Evolutionary conservation across 805 yeast species (phyloP).

Genomic region (Debaryomyces tyrocola): DNA sequence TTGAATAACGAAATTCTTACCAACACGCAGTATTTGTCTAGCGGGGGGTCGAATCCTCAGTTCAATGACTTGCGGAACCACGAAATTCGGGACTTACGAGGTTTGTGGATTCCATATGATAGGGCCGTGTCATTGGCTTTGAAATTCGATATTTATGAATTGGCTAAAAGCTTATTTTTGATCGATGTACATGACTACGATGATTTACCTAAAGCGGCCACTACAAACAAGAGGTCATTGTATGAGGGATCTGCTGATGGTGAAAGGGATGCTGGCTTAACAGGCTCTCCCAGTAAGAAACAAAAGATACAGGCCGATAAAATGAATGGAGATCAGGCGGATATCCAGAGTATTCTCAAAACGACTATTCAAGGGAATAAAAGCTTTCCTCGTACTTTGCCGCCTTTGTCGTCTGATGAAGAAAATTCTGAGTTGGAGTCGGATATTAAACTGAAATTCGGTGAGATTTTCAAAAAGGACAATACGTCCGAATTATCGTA

Average conservation of each 20-base stretch:
- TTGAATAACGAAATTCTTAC: constrained; percentile 33
- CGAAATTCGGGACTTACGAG: constrained; percentile 27
- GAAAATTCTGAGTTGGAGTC: constrained; percentile 25
- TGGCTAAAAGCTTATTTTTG: constrained; percentile 35
- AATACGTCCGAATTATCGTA: constrained; percentile 12
- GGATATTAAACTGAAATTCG: constrained; percentile 32
- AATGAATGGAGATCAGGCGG: not conserved
- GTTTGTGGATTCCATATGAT: constrained; percentile 46
- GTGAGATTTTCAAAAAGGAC: constrained; percentile 35
- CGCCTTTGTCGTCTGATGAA: constrained; percentile 22
- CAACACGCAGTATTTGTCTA: constrained; percentile 30
- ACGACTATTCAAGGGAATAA: constrained; percentile 18
- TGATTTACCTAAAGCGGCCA: constrained; percentile 25
- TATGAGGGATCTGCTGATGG: constrained; percentile 14
- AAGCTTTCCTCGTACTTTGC: constrained; percentile 37
- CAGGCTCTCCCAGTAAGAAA: constrained; percentile 34
- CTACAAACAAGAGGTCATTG: constrained; percentile 14
- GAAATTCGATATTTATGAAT: constrained; percentile 39
- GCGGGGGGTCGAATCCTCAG: constrained; percentile 14
- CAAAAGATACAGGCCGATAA: constrained; percentile 16
- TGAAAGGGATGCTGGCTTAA: constrained; percentile 11
- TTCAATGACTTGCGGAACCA: constrained; percentile 31
- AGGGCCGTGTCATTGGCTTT: constrained; percentile 40
- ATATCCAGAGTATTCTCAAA: constrained; percentile 1
- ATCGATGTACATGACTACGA: constrained; percentile 48